phyloP scores from a whole-genome alignment of 148 eudicot genomes.

The Rhododendron molle region DNA sequence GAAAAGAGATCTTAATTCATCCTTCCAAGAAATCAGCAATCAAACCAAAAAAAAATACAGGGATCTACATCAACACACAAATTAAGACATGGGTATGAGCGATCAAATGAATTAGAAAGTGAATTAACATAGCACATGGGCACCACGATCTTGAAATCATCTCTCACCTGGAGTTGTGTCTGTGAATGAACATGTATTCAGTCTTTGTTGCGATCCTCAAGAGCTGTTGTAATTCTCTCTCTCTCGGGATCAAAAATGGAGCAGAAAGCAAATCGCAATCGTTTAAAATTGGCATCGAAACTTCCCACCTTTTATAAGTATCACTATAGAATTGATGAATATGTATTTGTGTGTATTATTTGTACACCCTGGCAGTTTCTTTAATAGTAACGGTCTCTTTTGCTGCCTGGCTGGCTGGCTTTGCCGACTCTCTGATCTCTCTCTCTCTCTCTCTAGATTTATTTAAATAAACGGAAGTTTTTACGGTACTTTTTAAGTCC shows the following conservation, averaged over 20 bases:
- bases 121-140: background rate
- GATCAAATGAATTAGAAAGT: background rate
- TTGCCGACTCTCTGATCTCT: background rate
- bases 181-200: background rate
- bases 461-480: background rate
- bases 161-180: background rate
- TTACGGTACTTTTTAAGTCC: too few relatives aligned
- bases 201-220: background rate
- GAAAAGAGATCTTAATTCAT: background rate
- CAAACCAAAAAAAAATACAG: background rate
- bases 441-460: background rate
- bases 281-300: background rate
- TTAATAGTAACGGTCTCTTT: background rate
- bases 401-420: background rate
- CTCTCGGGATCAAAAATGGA: background rate
- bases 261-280: background rate
- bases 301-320: background rate
- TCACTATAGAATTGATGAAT: background rate
- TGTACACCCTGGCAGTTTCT: background rate
- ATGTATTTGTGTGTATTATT: background rate
- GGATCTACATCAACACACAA: background rate
- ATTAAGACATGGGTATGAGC: background rate
- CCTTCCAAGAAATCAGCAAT: background rate
- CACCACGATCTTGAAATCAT: constrained; percentile 1
- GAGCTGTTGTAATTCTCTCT: background rate